Evolutionary conservation across 352 stramenopile species (phyloP), one percentile per base, ranked within the genome.

Genomic region (Phytopythium aichiense): DNA sequence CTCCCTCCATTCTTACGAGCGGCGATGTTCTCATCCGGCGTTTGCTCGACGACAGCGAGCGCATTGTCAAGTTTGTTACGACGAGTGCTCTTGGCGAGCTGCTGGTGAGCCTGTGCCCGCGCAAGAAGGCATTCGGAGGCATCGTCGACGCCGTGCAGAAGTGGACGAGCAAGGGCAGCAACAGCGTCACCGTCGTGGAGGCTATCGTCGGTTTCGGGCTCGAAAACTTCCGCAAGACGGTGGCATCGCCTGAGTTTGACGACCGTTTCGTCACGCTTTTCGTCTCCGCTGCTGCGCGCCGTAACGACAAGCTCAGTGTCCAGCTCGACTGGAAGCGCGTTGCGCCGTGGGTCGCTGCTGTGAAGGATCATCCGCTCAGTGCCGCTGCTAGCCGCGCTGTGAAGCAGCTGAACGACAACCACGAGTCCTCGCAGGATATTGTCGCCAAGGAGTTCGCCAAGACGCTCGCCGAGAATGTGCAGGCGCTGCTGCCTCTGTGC

Each of bases 31-130:
- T 94, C 18, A 55, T 92, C 16, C 83, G 85, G 61, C 84, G 87
- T 13, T 60, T 95, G 25, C 68, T 87, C 33, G 87, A 95, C 59
- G 87, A 95, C 65, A 88, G 73, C 58, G 75, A 85, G 42, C 74
- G 74, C 16, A 88, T 95, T 52, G 73, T 83, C 35, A 80, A 77
- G 37, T 80, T 87, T 35, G 72, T 92, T 22, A 53, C 78, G 23
- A 79, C 67, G 2, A 84, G 73, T 23, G 75, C 77, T 43, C 60
- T 92, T 0, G 67, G 73, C 15, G 74, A 87, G 38, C 66, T 93
- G 9, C 68, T 92, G 56, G 54, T 95, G 6, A 68, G 73, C 48
- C 60, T 85, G 28, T 76, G 56, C 48, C 75, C 73, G 2, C 84
- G 79, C 58, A 81, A 87, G 52, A 81, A 79, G 60, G 65, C 71